phyloP scores from a whole-genome alignment of 2,329 filamentous ascomycete species.

The Pseudogymnoascus sp. region DNA sequence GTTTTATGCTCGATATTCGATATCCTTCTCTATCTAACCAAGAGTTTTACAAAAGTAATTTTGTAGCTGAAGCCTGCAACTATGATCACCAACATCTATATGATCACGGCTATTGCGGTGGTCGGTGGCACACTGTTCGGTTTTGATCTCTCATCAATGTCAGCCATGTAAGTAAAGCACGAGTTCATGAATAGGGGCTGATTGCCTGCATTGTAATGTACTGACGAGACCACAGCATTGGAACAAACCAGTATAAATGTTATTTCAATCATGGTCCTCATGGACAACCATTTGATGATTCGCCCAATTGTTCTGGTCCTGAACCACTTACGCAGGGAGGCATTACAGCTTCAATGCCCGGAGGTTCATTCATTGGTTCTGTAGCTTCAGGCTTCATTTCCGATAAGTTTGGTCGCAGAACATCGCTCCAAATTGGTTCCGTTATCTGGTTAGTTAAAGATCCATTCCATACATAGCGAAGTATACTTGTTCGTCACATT shows the following conservation, averaged over 20 bases:
- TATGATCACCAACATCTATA: conserved; percentile 20
- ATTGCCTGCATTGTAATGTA: conserved; percentile 45
- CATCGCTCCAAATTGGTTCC: conserved; percentile 39
- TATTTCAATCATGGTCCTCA: conserved; percentile 43
- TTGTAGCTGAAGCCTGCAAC: neutral
- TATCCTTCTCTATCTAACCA: neutral
- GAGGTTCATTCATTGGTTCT: conserved; percentile 60
- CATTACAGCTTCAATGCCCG: conserved; percentile 64
- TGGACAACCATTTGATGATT: conserved; percentile 23
- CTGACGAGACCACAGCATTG: conserved; percentile 29
- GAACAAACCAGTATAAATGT: conserved; percentile 44
- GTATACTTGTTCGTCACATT: conserved; percentile 30
- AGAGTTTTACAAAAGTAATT: neutral
- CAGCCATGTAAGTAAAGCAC: conserved; percentile 35
- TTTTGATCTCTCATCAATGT: conserved; percentile 52
- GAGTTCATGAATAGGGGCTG: conserved; percentile 40
- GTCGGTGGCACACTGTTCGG: conserved; percentile 22
- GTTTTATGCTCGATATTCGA: neutral
- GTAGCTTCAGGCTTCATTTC: conserved; percentile 50
- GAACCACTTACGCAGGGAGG: conserved; percentile 45
- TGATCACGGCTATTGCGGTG: conserved; percentile 26
- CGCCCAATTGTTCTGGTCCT: conserved; percentile 42
- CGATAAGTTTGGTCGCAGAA: conserved; percentile 45
- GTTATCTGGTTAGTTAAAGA: conserved; percentile 32
- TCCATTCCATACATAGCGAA: neutral